Evolutionary conservation across 2,329 filamentous ascomycete genomes (phyloP).

Genomic region (Diaporthe citrichinensis): DNA sequence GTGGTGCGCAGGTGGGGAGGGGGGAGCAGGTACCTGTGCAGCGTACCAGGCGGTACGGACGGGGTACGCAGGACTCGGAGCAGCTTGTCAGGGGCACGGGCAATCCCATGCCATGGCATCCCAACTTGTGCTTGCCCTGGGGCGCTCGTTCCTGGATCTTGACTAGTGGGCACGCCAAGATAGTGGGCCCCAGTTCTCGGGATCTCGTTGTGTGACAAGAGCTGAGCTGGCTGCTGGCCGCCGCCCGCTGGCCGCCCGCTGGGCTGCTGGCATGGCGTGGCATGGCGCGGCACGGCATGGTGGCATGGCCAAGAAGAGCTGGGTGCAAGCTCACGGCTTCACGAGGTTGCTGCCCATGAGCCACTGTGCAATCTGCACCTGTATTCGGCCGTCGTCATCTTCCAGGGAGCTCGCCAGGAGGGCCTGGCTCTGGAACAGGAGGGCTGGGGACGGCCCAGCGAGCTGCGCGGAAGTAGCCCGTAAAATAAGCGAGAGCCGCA

Average conservation of each 20-base stretch:
- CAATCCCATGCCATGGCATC: slow-evolving; percentile 23
- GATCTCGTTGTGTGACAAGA: slow-evolving; percentile 30
- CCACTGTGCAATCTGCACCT: slow-evolving; percentile 16
- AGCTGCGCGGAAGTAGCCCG: slow-evolving; percentile 32
- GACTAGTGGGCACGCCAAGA: slow-evolving; percentile 32
- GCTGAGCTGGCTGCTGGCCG: slow-evolving; percentile 25
- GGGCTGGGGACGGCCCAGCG: slow-evolving; percentile 9
- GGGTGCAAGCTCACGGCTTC: neutral
- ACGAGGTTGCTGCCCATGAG: slow-evolving; percentile 6
- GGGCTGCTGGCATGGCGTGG: slow-evolving; percentile 24
- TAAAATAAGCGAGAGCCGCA: slow-evolving; percentile 28
- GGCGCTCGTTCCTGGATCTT: slow-evolving; percentile 32
- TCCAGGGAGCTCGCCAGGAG: slow-evolving; percentile 18
- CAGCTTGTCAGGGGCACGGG: slow-evolving; percentile 31
- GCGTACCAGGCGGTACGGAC: slow-evolving; percentile 19
- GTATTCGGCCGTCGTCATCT: slow-evolving; percentile 17
- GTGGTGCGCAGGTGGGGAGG: slow-evolving; percentile 9
- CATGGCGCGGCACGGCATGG: slow-evolving; percentile 31
- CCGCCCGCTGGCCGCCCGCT: slow-evolving; percentile 9
- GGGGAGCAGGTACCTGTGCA: neutral
- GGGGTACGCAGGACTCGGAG: slow-evolving; percentile 28
- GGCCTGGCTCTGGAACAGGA: slow-evolving; percentile 26
- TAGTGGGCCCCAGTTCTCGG: slow-evolving; percentile 30
- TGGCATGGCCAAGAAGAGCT: slow-evolving; percentile 9
- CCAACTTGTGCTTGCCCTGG: slow-evolving; percentile 26